Base-by-base conservation (phyloP, 2,329 filamentous ascomycete genomes). In the Didymella lethalis region DNA sequence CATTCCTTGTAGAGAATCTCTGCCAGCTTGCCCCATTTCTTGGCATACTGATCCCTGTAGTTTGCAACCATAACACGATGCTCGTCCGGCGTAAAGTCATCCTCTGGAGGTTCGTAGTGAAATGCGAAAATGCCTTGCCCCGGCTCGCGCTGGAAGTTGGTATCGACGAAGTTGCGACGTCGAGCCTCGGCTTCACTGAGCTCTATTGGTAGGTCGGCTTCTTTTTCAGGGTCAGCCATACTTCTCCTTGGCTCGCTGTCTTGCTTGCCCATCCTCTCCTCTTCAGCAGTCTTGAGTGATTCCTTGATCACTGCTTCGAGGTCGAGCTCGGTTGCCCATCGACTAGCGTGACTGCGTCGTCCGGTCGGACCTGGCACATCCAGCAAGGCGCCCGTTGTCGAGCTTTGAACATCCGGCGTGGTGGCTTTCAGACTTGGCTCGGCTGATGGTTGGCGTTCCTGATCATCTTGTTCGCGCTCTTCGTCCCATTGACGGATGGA, bases 1-100 rank as follows among this genome's bases (percentile, higher is more conserved):
- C 71, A 70, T 48, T 76, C 72, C 59, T 76, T 75, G 54, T 74
- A 70, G 18, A 94, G 79, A 25, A 83, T 83, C 58, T 90, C 86
- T 5, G 91, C 89, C 57, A 95, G 88, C 67, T 86, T 88, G 56
- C 90, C 90, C 90, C 90, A 95, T 70, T 93, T 90, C 81, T 95
- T 95, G 0, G 90, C 90, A 57, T 85, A 86, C 43, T 77, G 72
- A 61, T 92, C 89, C 49, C 91, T 82, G 69, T 92, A 94, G 11
- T 86, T 84, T 66, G 89, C 88, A 65, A 93, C 89, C 71, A 95
- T 93, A 28, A 85, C 81, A 44, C 85, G 83, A 36, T 86, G 83
- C 74, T 95, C 91, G 62, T 90, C 86, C 18, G 86, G 82, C 0
- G 86, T 90, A 75, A 93, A 94, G 70, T 92, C 91, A 71, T 92